Base-by-base conservation (phyloP, 495 filamentous ascomycete species). In the Penicillium egyptiacum region DNA sequence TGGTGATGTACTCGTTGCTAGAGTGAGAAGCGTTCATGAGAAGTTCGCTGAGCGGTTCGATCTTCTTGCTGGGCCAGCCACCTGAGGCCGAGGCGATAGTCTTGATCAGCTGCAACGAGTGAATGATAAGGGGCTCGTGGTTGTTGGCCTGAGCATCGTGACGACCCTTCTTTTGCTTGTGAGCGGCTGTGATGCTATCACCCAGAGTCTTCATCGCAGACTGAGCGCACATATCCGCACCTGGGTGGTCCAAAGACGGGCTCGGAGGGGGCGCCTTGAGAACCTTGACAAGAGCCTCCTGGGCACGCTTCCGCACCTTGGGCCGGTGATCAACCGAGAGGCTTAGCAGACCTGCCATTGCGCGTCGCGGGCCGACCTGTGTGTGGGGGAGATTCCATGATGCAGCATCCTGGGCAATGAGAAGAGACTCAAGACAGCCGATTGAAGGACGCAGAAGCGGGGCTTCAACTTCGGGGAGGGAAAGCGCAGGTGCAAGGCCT, bases 41-140 rank as follows among this genome's bases (percentile, higher is more conserved):
- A 35, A 92, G 72, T 67, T 96, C 91, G 69, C 92, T 96, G 33
- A 98, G 81, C 5, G 85, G 73, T 74, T 98, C 94, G 46, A 97
- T 92, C 73, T 95, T 95, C 77, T 87, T 88, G 73, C 88, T 95
- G n/a, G 94, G 94, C 95, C 95, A 98, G 45, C 95, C 93, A 44
- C 90, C 88, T 50, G 91, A 93, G 4, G 88, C 90, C 22, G 80
- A 75, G 4, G 93, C 91, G 57, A 98, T 81, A 2, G 89, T 87
- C 79, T 93, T 96, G 53, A 96, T 84, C 46, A 98, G 78, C 57
- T 98, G 95, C 55, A 98, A 71, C 4, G 91, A 87, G 72, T 97
- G 94, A 56, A 97, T 94, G 19, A 97, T 79, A 16, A 83, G 80
- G 14, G 94, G 93, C 53, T 96, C 90, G 66, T 89, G 82, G 43